These are phyloP conservation scores for Adansonia digitata DNA, from an alignment of 345 rosid species.

Conservation along the genomic window DNA sequence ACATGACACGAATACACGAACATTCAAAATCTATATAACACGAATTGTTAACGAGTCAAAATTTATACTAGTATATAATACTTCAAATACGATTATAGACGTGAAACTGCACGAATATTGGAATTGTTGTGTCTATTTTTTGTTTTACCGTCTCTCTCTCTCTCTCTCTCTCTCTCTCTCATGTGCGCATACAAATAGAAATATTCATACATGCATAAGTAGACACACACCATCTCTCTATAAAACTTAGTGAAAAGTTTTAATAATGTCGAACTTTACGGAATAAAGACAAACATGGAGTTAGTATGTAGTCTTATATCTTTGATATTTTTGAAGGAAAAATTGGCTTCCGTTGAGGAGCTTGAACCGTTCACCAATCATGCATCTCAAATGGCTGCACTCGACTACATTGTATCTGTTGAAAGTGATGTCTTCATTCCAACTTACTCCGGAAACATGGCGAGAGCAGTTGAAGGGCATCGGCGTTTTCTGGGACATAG, in stretches of 20 bases:
- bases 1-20: no score
- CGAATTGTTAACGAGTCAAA: no score
- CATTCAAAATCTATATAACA: no score
- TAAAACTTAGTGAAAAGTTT: background rate
- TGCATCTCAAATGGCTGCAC: conserved; percentile 94
- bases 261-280: background rate
- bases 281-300: background rate
- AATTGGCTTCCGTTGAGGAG: conserved; percentile 63
- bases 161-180: background rate
- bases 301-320: background rate
- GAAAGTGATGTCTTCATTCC: conserved; percentile 91
- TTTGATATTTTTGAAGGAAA: conserved; percentile 51
- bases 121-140: no score
- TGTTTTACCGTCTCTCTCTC: no score
- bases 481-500: conserved; percentile 87
- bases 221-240: background rate
- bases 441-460: conserved; percentile 90
- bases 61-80: no score
- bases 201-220: background rate
- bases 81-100: no score
- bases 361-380: conserved; percentile 68
- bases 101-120: no score
- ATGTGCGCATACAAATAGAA: background rate
- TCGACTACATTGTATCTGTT: conserved; percentile 84
- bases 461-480: conserved; percentile 92